A percentile compares a stretch with the other conserved stretches of the same genome.
phyloP scores from a whole-genome alignment of 225 moss, liverwort and hornwort species.

The Anthoceros angustus region DNA sequence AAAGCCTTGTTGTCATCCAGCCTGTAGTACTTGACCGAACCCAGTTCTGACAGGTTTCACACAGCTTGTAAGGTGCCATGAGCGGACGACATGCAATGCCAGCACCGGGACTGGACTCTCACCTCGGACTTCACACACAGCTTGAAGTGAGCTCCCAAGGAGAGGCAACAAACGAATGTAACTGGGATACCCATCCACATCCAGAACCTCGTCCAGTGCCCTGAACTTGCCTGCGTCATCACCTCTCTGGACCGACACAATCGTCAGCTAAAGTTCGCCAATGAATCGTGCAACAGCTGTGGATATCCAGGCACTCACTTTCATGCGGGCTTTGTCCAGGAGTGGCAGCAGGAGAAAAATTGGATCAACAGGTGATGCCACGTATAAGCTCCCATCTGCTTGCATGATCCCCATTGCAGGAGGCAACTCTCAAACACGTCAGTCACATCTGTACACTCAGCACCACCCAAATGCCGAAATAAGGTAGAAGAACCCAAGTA shows the following conservation, averaged over 20 bases:
- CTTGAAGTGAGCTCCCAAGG: conserved; percentile 27
- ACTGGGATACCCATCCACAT: conserved; percentile 49
- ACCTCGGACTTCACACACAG: conserved; percentile 59
- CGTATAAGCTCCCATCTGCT: conserved; percentile 62
- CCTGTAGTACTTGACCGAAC: conserved; percentile 36
- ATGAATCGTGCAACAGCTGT: not conserved
- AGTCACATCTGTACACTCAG: not conserved
- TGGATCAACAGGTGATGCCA: conserved; percentile 53
- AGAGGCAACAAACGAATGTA: conserved; percentile 36
- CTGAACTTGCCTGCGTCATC: conserved; percentile 65
- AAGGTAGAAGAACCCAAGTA: not conserved
- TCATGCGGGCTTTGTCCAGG: conserved; percentile 53
- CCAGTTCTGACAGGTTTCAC: conserved; percentile 27
- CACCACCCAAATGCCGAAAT: too few relatives aligned
- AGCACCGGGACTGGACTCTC: conserved; percentile 10
- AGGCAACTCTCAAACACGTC: not conserved
- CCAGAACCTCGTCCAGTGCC: conserved; percentile 44
- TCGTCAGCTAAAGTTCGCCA: conserved; percentile 7
- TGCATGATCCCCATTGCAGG: not conserved
- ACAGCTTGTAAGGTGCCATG: not conserved
- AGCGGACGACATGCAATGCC: not conserved
- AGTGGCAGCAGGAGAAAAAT: conserved; percentile 45
- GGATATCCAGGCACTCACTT: conserved; percentile 15
- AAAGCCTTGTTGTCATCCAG: conserved; percentile 46
- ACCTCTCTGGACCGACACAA: conserved; percentile 30